Percentiles rank a stretch among this genome's conserved stretches.
Conservation (phyloP, 371 early-diverging fungal species). For the Cokeromyces recurvatus region DNA sequence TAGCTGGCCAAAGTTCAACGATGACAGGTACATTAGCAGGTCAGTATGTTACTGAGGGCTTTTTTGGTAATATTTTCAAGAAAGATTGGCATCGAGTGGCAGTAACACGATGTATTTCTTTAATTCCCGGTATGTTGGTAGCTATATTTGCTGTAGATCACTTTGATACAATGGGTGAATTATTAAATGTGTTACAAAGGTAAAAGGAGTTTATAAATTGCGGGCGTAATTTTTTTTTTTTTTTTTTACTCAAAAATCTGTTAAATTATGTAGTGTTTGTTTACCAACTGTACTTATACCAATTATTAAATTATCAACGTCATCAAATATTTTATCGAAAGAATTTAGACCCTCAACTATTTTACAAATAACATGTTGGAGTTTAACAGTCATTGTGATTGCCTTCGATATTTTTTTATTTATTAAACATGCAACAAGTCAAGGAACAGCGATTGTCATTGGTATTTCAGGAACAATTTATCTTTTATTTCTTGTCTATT, state of each 20-base stretch:
- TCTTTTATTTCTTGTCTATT: conserved; percentile 17
- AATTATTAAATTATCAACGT: conserved; percentile 55
- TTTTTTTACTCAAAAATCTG: not conserved
- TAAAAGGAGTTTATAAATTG: conserved; percentile 3
- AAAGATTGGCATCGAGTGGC: conserved; percentile 67
- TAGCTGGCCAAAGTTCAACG: conserved; percentile 68
- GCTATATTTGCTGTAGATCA: conserved; percentile 58
- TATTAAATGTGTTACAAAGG: conserved; percentile 59
- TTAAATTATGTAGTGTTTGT: conserved; percentile 41
- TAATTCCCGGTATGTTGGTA: conserved; percentile 65
- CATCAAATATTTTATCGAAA: conserved; percentile 33
- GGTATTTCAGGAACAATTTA: conserved; percentile 8
- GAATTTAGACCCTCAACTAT: conserved; percentile 38
- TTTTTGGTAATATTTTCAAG: conserved; percentile 56
- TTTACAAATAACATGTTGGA: conserved; percentile 21
- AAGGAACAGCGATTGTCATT: conserved; percentile 9
- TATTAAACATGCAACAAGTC: conserved; percentile 24
- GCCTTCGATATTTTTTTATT: conserved; percentile 47
- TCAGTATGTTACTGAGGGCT: conserved; percentile 72
- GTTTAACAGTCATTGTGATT: conserved; percentile 38
- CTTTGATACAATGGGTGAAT: conserved; percentile 64
- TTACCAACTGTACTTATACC: conserved; percentile 71
- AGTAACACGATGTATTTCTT: conserved; percentile 57
- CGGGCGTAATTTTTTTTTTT: not conserved
- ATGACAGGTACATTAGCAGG: conserved; percentile 77